Base-by-base conservation (phyloP, 768 basidiomycete genomes). In the Tylopilus rubrobrunneus region DNA sequence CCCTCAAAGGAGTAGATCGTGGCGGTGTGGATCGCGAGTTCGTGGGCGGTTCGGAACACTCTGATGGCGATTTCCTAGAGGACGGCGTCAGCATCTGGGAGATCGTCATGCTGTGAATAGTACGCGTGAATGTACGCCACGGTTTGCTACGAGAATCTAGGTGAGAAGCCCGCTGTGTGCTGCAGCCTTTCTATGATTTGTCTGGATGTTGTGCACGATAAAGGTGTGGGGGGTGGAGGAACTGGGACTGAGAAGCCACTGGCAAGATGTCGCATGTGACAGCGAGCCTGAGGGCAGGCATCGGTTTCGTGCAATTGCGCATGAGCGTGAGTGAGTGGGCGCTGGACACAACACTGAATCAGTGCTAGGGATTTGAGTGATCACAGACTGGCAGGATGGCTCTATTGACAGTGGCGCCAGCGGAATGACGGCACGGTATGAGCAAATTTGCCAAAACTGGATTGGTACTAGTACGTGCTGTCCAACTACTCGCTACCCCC, bases 1-100 rank as follows among this genome's bases (percentile, higher is more conserved):
- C 98, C 97, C 75, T 99, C 97, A 67, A 79, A 90, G 10, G 96
- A 98, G 76, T 92, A 98, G 76, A 99, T 98, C 36, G 97, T 97
- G 52, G 98, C 97, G 45, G 95, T 97, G 71, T 95, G 92, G 95
- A 98, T 97, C 11, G 95, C 97, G 56, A 99, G 81, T 68, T 99
- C 97, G 76, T 99, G 97, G 47, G 97, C 91, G 0, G 95, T 98
- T 65, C 95, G 81, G 81, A 99, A 98, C 40, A 99, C 94, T 67
- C 97, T 90, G 64, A 99, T 93, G 28, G 97, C 97, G 71, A 99
- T 99, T 88, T 99, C 94, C 92, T 93, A 67, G 36, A 14, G 57
- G 49, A 48, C 58, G 48, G 40, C 29, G 37, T 51, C 12, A 41
- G n/a, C 23, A 10, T 57, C 29, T 54, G 43, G 14, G 36, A 53